These are phyloP conservation scores for Tetrapisispora arboricola DNA, from an alignment of 805 yeast species.

Conservation along the genomic window DNA sequence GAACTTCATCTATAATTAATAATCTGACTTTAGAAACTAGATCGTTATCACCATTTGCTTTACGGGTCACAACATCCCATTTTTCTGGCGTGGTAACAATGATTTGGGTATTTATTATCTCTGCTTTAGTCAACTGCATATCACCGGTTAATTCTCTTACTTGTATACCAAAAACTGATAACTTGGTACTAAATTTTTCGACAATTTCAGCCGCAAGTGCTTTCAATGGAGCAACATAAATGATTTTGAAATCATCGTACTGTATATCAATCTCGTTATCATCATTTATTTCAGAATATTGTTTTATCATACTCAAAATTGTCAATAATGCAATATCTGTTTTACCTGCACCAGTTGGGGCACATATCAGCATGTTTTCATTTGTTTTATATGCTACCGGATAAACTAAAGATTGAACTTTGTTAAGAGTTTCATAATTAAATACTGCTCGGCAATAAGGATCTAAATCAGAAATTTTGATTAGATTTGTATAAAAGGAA, in stretches of 20 bases:
- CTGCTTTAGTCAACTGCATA: conserved; percentile 80
- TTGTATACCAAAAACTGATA: conserved; percentile 75
- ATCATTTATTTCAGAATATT: conserved; percentile 47
- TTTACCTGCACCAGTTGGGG: conserved; percentile 98
- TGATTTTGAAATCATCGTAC: conserved; percentile 77
- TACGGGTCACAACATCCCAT: conserved; percentile 96
- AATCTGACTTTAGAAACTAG: conserved; percentile 74
- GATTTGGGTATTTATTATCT: conserved; percentile 71
- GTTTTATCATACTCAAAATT: conserved; percentile 68
- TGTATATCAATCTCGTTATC: conserved; percentile 52
- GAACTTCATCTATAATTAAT: conserved; percentile 92
- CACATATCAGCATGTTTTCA: conserved; percentile 93
- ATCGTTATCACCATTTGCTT: conserved; percentile 81
- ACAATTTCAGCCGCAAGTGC: conserved; percentile 96
- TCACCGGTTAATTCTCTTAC: conserved; percentile 92
- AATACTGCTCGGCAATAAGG: conserved; percentile 76
- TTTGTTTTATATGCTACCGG: conserved; percentile 89
- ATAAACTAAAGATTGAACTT: conserved; percentile 82
- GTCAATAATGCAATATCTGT: conserved; percentile 86
- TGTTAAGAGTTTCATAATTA: conserved; percentile 65
- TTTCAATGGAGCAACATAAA: conserved; percentile 87
- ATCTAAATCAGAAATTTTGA: conserved; percentile 58
- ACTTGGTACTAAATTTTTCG: conserved; percentile 68
- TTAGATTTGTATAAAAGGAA: conserved; percentile 35
- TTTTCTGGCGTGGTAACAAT: conserved; percentile 94